These are phyloP conservation scores for Metroxylon sagu DNA, from an alignment of 176 grass and related monocot species.

Conservation along the genomic window DNA sequence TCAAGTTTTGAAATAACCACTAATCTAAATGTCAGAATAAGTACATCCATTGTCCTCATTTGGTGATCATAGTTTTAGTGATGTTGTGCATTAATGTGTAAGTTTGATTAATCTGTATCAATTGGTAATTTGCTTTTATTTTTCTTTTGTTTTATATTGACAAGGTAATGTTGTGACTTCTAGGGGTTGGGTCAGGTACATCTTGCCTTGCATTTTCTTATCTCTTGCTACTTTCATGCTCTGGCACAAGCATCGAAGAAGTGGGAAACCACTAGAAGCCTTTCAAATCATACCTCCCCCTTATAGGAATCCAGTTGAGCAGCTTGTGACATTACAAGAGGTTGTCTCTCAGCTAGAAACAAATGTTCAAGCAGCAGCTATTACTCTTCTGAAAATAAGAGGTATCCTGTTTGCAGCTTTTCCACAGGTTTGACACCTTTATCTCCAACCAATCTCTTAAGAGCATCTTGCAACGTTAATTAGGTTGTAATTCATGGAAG, in stretches of 20 bases:
- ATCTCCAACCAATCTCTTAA: too few species aligned
- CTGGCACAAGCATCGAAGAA: slow-evolving; percentile 50
- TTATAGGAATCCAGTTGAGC: slow-evolving; percentile 50
- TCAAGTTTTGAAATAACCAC: too few species aligned
- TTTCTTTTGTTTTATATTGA: background rate
- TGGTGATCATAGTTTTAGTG: background rate
- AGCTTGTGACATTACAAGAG: slow-evolving; percentile 69
- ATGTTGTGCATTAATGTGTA: background rate
- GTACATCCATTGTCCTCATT: background rate
- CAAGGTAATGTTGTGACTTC: background rate
- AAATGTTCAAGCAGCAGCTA: slow-evolving; percentile 61
- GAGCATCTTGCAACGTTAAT: too few species aligned
- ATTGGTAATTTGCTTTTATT: too few species aligned
- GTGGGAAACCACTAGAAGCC: slow-evolving; percentile 38
- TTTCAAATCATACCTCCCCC: slow-evolving; percentile 56
- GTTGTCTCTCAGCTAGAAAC: slow-evolving; percentile 65
- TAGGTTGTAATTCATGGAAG: too few species aligned
- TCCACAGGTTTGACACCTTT: slow-evolving; percentile 41
- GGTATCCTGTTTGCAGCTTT: slow-evolving; percentile 73
- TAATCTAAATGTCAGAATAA: too few species aligned
- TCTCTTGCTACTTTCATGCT: slow-evolving; percentile 54
- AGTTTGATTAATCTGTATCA: background rate
- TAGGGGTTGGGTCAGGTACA: slow-evolving; percentile 67
- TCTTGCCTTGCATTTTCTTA: slow-evolving; percentile 53
- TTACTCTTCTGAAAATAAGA: slow-evolving; percentile 85